Evolutionary conservation across 371 early-diverging fungal species (phyloP), one percentile per base, ranked within the genome.

Genomic region (Apophysomyces ossiformis): DNA sequence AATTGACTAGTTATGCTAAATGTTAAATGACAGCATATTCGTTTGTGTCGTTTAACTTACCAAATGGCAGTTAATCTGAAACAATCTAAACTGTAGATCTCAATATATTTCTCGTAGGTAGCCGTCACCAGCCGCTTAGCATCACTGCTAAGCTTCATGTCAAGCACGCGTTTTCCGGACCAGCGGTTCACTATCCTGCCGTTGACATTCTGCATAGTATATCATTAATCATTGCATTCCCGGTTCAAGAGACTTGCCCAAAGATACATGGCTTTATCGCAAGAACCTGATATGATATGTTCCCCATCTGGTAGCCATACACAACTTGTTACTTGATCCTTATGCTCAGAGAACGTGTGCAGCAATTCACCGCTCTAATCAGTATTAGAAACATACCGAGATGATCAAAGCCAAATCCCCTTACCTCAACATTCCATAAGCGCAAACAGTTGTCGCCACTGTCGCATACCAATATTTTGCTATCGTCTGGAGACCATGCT

Each of bases 401-500:
- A 26, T 21, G 3, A 21, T 8, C 21, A 9, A 7, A 9, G 18
- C 21, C 54, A 50, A 18, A 26, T 16, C 21, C 69, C 21, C 69
- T 39, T 75, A 93, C 93, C 78, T 75, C 69, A 8, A 83, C 78
- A 68, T 91, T 79, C 96, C 96, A 96, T 36, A 93, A 75, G 37
- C 84, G 82, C 37, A 93, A 73, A 5, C 73, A 77, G 61, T 41
- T 11, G 41, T 79, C 77, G 69, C 95, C 96, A 69, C 83, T 89
- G 15, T 92, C 87, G 58, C 89, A 89, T 0, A 92, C 90, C 32
- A 94, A 71, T 8, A 96, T 67, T 21, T 72, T 66, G 37, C 74
- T 71, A 73, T 89, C 88, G 72, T 95, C 85, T 1, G 93, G 94
- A 59, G 91, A 92, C 95, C 95, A 96, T 1, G 92, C 85, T 50